These are phyloP conservation scores for Stipa capillata DNA, from an alignment of 176 grass and related monocot genomes.

Conservation along the genomic window DNA sequence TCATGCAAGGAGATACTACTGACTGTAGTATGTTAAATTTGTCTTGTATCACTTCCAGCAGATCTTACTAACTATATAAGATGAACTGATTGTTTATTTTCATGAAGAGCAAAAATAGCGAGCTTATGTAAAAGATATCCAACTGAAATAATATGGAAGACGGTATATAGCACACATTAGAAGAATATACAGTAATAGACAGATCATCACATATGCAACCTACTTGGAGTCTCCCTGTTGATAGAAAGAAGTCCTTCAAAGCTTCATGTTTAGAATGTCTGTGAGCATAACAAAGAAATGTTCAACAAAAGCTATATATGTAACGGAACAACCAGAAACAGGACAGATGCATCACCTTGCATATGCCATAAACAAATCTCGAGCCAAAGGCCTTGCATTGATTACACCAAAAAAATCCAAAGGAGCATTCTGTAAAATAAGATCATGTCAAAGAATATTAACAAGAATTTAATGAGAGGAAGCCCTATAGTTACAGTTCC, in stretches of 20 bases:
- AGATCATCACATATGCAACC: constrained; percentile 33
- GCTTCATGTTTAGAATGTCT: constrained; percentile 93
- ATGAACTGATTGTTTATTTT: constrained; percentile 8
- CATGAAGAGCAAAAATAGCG: constrained; percentile 14
- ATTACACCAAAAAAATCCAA: constrained; percentile 94
- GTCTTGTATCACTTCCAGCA: neutral
- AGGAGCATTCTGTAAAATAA: constrained; percentile 58
- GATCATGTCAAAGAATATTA: constrained; percentile 3
- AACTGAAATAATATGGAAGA: constrained; percentile 14
- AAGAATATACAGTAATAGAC: constrained; percentile 5
- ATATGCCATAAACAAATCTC: constrained; percentile 93
- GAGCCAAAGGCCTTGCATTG: constrained; percentile 93
- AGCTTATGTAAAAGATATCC: neutral
- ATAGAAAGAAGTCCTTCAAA: constrained; percentile 97
- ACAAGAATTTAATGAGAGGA: neutral
- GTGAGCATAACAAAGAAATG: constrained; percentile 24
- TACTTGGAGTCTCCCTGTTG: constrained; percentile 81
- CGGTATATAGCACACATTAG: neutral
- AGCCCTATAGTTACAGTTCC: neutral
- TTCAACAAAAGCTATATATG: neutral
- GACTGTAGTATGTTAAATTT: constrained; percentile 1
- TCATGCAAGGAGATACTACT: neutral
- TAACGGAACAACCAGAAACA: neutral
- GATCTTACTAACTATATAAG: neutral
- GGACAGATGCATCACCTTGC: constrained; percentile 53